Evolutionary conservation across 352 stramenopile species (phyloP).

Genomic region (Pythium brassicae): DNA sequence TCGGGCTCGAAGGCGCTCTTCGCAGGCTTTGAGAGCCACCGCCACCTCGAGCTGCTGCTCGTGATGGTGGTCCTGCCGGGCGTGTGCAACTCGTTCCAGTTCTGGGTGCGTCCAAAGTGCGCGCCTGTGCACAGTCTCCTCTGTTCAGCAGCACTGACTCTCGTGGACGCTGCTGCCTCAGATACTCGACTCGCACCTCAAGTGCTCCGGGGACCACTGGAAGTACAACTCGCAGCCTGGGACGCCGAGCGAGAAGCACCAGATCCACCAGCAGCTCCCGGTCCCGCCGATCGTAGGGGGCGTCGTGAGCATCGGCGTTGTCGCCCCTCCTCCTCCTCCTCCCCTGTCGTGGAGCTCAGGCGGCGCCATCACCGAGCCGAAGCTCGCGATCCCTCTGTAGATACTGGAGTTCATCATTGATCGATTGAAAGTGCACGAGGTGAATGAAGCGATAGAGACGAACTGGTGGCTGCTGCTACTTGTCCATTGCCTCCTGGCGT

Average conservation of each 20-base stretch:
- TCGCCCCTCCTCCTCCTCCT: background rate
- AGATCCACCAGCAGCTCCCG: constrained; percentile 14
- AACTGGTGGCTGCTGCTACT: background rate
- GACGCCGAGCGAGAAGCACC: constrained; percentile 31
- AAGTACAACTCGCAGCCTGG: constrained; percentile 20
- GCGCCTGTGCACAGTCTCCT: background rate
- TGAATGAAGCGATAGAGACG: background rate
- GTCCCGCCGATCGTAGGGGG: constrained; percentile 1
- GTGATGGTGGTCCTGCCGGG: constrained; percentile 77
- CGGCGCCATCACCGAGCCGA: constrained; percentile 5
- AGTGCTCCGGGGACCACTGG: constrained; percentile 39
- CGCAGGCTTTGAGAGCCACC: constrained; percentile 42
- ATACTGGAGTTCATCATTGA: background rate
- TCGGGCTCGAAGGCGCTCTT: constrained; percentile 44
- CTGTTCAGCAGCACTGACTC: background rate
- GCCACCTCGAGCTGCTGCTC: constrained; percentile 66
- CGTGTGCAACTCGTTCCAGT: constrained; percentile 64
- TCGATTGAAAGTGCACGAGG: background rate
- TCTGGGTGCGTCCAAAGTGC: constrained; percentile 37
- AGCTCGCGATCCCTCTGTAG: constrained; percentile 16
- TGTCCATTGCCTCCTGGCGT: constrained; percentile 18
- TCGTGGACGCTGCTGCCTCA: background rate
- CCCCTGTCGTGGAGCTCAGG: background rate
- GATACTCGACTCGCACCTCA: constrained; percentile 65
- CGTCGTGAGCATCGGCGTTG: background rate